Evolutionary conservation across 106 monocot genomes (phyloP), one percentile per base, ranked within the genome.

Genomic region (Platanthera zijinensis): DNA sequence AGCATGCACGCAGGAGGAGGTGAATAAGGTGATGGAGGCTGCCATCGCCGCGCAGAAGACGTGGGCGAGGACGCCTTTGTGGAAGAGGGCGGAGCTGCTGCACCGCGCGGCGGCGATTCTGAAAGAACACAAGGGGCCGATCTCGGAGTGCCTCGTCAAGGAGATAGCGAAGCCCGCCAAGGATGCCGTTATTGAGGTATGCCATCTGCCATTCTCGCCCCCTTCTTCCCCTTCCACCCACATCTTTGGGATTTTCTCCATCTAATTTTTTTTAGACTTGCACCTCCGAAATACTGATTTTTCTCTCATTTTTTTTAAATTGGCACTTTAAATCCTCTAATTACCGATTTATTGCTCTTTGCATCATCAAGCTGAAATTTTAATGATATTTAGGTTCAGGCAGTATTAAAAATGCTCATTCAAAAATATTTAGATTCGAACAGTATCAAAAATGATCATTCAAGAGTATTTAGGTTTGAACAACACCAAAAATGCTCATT

Each of bases 1-100:
- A 99, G 97, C 97, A 50, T 99, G 97, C 76, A 89, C 97, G 59
- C 97, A 99, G 85, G 91, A 94, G 85, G 97, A 99, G 81, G 97
- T 99, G 77, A 99, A 94, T 85, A 90, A 90, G 81, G 87, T 84
- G 68, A 90, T 99, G 83, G 97, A 91, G 72, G 67, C 78, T 2
- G 85, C 97, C 10, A 99, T 94, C 74, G 86, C 67, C 69, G 94
- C 97, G 6, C 97, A 99, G 73, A 99, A 94, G 84, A 77, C 71
- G 39, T 99, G 97, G 97, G 91, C 97, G 0, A 86, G 88, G 84
- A 99, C 97, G 54, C 94, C 97, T 19, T 84, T 99, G 72, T 99
- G 97, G 97, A 91, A 90, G 82, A 78, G 97, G 11, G 97, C 97
- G 13, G 97, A 99, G 88, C 86, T 94, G 50, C 86, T 99, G 57